Base-by-base conservation (phyloP, 768 basidiomycete species). In the Naganishia antarctica region DNA sequence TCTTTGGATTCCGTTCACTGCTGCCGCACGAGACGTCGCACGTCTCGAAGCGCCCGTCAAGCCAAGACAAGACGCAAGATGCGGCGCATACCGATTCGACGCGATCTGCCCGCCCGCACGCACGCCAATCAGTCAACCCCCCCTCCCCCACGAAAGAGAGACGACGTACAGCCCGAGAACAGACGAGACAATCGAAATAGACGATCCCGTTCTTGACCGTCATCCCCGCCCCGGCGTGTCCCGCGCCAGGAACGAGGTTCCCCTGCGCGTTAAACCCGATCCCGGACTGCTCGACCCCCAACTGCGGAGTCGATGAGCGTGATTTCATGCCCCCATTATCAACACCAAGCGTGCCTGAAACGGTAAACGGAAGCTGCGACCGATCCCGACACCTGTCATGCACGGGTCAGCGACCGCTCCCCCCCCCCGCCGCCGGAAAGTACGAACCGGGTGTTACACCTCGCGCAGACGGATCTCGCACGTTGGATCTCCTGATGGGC, bases 1-100 rank as follows among this genome's bases (percentile, higher is more conserved):
- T n/a, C 59, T 64, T 15, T 53, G 28, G 15, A 57, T 64, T 6
- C 57, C 63, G 26, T 41, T 59, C 26, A 31, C 59, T n/a, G 63
- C 57, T n/a, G 63, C 43, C 23, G 63, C 41, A 16, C 64, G 45
- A 13, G 65, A 48, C 18, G 65, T 60, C 9, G 47, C 29, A 13
- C 65, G 60, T 53, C 48, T 23, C 40, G 60, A 57, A 15, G 46
- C 41, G 9, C 65, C 65, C 26, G 37, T 57, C 11, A 66, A 28
- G n/a, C 65, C 65, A 12, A 66, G 44, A 48, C 65, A 66, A 11
- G 60, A 61, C 25, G 65, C 58, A 12, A 66, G 60, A 29, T 66
- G 65, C 6, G 65, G 65, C 26, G 65, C 65, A 43, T 66, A 66
- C 25, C 65, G 49, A 26, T 51, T 46, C n/a, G 65, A 66, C 9